Percentiles rank a stretch among this genome's conserved stretches.
phyloP scores from a whole-genome alignment of 2,329 filamentous ascomycete species.

The Trichophyton mentagrophytes region DNA sequence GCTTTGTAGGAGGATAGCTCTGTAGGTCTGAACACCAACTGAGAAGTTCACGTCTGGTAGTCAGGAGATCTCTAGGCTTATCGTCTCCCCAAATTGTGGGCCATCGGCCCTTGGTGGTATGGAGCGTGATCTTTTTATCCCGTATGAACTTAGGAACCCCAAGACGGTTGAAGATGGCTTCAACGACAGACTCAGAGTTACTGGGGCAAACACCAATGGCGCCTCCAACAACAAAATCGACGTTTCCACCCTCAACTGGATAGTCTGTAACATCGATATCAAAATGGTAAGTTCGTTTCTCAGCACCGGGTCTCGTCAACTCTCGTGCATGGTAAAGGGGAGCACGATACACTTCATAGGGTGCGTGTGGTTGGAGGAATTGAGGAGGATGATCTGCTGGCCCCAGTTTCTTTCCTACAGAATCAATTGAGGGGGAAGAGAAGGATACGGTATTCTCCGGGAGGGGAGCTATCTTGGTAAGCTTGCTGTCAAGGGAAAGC shows the following conservation, averaged over 20 bases:
- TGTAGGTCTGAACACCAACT: slow-evolving; percentile 94
- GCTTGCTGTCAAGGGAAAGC: slow-evolving; percentile 54
- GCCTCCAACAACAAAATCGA: slow-evolving; percentile 93
- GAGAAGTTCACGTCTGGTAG: slow-evolving; percentile 79
- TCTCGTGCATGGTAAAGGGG: slow-evolving; percentile 73
- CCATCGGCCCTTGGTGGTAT: slow-evolving; percentile 74
- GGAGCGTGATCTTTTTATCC: slow-evolving; percentile 67
- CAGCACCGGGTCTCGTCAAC: slow-evolving; percentile 73
- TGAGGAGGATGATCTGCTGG: slow-evolving; percentile 56
- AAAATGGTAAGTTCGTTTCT: slow-evolving; percentile 96
- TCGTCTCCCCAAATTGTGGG: slow-evolving; percentile 98
- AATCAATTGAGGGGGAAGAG: slow-evolving; percentile 24
- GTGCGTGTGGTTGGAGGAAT: slow-evolving; percentile 89
- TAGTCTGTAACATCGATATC: slow-evolving; percentile 95
- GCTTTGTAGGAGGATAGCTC: slow-evolving; percentile 82
- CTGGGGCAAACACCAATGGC: slow-evolving; percentile 88
- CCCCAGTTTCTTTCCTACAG: slow-evolving; percentile 22
- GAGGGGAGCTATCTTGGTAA: slow-evolving; percentile 59
- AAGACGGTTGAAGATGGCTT: slow-evolving; percentile 71
- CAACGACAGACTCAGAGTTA: slow-evolving; percentile 63
- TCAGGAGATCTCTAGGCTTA: slow-evolving; percentile 67
- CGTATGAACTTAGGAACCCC: slow-evolving; percentile 69
- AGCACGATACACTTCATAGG: slow-evolving; percentile 84
- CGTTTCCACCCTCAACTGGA: slow-evolving; percentile 60
- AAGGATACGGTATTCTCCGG: slow-evolving; percentile 66